These are phyloP conservation scores for Kalanchoe fedtschenkoi DNA, from an alignment of 164 flowering plant species.

Conservation along the genomic window DNA sequence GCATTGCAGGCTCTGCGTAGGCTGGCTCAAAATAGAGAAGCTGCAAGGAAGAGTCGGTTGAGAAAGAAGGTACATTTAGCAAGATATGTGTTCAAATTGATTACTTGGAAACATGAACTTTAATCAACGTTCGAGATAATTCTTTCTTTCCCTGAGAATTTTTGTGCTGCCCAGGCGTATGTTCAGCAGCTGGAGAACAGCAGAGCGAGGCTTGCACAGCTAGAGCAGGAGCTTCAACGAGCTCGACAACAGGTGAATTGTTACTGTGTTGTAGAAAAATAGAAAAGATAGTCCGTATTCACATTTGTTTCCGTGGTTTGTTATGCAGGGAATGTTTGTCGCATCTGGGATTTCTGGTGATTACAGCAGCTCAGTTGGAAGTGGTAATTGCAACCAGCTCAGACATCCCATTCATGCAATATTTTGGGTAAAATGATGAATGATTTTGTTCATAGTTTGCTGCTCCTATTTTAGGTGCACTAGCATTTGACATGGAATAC, in stretches of 20 bases:
- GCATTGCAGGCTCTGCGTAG: conserved; percentile 56
- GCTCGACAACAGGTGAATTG: conserved; percentile 64
- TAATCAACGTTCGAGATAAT: neutral
- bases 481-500: conserved; percentile 72
- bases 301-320: neutral
- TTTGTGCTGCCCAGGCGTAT: conserved; percentile 45
- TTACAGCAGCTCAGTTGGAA: conserved; percentile 36
- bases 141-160: neutral
- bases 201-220: conserved; percentile 49
- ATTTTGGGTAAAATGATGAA: neutral
- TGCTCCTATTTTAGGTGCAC: conserved; percentile 32
- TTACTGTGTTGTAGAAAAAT: neutral
- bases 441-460: neutral
- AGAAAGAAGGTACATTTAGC: conserved; percentile 54
- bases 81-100: neutral
- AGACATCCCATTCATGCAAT: neutral
- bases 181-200: conserved; percentile 86
- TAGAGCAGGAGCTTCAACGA: conserved; percentile 75
- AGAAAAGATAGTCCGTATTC: neutral
- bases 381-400: conserved; percentile 29
- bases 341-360: conserved; percentile 39
- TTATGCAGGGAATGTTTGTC: conserved; percentile 54
- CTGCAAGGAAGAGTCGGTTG: conserved; percentile 72
- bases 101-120: neutral
- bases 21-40: conserved; percentile 83